Conservation (phyloP, 257 asterid species). For the Solanum chilense region DNA sequence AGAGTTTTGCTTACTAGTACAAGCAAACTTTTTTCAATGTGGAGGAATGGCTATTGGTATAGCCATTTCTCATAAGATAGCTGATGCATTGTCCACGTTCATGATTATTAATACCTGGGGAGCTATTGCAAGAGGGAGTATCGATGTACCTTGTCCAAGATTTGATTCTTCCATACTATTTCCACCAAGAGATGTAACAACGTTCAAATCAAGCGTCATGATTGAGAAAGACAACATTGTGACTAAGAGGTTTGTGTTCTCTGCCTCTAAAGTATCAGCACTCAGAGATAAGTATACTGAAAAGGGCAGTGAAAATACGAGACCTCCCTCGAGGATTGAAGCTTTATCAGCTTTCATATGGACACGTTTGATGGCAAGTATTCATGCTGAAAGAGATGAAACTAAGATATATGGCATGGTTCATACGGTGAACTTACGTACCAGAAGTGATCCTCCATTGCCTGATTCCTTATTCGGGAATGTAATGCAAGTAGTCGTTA, state of each 20-base stretch:
- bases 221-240: constrained; percentile 21
- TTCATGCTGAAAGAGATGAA: constrained; percentile 1
- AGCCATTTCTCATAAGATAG: constrained; percentile 28
- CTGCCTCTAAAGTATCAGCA: constrained; percentile 9
- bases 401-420: not conserved
- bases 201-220: constrained; percentile 1
- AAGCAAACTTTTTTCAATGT: constrained; percentile 23
- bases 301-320: not conserved
- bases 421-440: not conserved
- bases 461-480: not conserved
- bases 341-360: constrained; percentile 36
- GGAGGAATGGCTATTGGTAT: constrained; percentile 33
- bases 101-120: constrained; percentile 33
- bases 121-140: constrained; percentile 4
- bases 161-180: constrained; percentile 23
- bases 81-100: constrained; percentile 19
- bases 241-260: constrained; percentile 22
- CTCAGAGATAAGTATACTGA: constrained; percentile 19
- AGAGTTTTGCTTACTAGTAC: constrained; percentile 5
- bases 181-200: constrained; percentile 23
- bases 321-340: constrained; percentile 23
- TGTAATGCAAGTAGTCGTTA: not conserved
- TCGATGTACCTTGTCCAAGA: constrained; percentile 1
- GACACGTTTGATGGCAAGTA: constrained; percentile 19
- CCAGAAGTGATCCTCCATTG: not conserved